phyloP scores from a whole-genome alignment of 371 early-diverging fungal genomes.

The Cokeromyces recurvatus region DNA sequence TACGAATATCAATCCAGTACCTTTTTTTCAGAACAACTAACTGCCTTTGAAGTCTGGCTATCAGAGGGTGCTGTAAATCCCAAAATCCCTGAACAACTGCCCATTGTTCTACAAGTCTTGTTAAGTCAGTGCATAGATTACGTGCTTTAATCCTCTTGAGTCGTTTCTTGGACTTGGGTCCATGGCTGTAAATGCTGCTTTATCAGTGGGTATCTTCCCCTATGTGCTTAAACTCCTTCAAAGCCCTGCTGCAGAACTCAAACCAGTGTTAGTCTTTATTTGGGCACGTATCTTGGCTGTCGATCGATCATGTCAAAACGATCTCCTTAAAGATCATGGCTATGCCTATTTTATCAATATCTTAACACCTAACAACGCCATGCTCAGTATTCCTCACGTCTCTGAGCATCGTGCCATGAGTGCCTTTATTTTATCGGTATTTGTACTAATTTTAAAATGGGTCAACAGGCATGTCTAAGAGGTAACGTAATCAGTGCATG shows the following conservation, averaged over 20 bases:
- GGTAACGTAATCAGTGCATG: constrained; percentile 65
- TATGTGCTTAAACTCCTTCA: constrained; percentile 95
- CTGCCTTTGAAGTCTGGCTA: constrained; percentile 96
- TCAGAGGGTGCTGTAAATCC: constrained; percentile 65
- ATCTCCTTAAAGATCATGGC: constrained; percentile 89
- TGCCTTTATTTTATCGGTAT: constrained; percentile 85
- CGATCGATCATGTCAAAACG: constrained; percentile 84
- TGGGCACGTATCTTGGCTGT: constrained; percentile 96
- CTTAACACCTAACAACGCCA: constrained; percentile 67
- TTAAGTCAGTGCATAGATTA: constrained; percentile 91
- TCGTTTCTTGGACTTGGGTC: constrained; percentile 90
- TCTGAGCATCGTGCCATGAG: constrained; percentile 92
- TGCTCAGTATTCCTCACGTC: constrained; percentile 61
- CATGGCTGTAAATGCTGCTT: constrained; percentile 92
- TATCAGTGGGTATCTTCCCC: constrained; percentile 95
- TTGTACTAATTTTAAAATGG: constrained; percentile 74
- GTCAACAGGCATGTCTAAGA: constrained; percentile 82
- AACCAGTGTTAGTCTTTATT: constrained; percentile 91
- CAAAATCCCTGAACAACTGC: constrained; percentile 88
- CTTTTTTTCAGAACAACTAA: constrained; percentile 94
- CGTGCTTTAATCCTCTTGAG: constrained; percentile 89
- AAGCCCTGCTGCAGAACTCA: constrained; percentile 89
- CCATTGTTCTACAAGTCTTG: constrained; percentile 94
- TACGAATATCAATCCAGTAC: constrained; percentile 73
- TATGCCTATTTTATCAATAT: constrained; percentile 92